Evolutionary conservation across 2,329 filamentous ascomycete species (phyloP), one percentile per base, ranked within the genome.

Genomic region (Microcera coccophila): DNA sequence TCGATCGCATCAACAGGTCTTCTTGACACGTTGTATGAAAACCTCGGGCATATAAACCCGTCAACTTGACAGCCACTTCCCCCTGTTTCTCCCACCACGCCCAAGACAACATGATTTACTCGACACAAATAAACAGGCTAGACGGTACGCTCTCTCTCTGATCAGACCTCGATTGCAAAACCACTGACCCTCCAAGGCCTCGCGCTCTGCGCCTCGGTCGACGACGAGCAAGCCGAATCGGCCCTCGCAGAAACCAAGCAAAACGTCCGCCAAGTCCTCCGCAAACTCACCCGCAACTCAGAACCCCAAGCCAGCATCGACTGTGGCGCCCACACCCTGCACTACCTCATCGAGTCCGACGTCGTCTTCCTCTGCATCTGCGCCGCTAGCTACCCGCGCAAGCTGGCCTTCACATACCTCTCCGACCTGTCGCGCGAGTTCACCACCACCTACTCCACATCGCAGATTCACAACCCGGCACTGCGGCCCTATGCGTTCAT

Each of bases 341-440:
- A 98, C 78, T 95, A 95, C 75, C 74, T 91, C 50, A 87, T 98
- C 69, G 75, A 85, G 59, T 76, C 82, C 61, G 84, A 87, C 58
- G 78, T 98, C 55, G 84, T 90, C 71, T 97, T 95, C 75, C 77
- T 97, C 58, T 90, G 87, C 75, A 91, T 98, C 68, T 90, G 87
- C 74, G 90, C 96, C 68, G 79, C 82, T 44, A 88, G 88, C 43
- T 98, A 97, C 75, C 91, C 93, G 45, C 91, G 93, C 69, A 97
- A 98, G 71, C 86, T 98, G 37, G 91, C 94, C 62, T 95, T 98
- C 70, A 96, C 91, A 48, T 98, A 97, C 78, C 89, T 98, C 48
- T 82, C 88, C 58, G 93, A 98, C 73, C 79, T 98, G 41, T 80
- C 87, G 45, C 79, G 81, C 66, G 93, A 98, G 73, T 98, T 98